Conservation (phyloP, 139 green algal genomes). For the Chlamydomonas sphaeroides region DNA sequence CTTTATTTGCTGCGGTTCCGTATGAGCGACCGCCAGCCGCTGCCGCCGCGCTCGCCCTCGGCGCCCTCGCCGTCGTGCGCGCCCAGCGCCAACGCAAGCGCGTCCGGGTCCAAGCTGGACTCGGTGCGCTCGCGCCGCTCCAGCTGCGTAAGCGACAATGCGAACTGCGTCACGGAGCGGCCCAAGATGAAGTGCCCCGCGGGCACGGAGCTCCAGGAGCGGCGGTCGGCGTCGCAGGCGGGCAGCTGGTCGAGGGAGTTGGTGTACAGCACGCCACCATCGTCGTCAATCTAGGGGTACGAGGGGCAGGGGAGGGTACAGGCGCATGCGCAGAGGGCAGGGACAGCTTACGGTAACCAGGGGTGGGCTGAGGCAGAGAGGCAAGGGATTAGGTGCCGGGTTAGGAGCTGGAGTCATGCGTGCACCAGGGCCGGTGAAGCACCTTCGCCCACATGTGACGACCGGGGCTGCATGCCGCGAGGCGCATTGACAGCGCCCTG, state of each 20-base stretch:
- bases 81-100: not conserved
- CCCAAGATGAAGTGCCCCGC: slow-evolving; percentile 76
- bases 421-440: too few relatives aligned
- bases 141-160: slow-evolving; percentile 76
- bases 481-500: too few relatives aligned
- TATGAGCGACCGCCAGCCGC: not conserved
- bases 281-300: slow-evolving; percentile 49
- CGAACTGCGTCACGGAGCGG: slow-evolving; percentile 75
- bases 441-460: too few relatives aligned
- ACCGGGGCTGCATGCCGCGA: too few relatives aligned
- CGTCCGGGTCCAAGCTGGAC: slow-evolving; percentile 11
- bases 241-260: slow-evolving; percentile 46
- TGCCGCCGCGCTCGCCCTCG: not conserved
- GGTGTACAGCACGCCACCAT: slow-evolving; percentile 60
- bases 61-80: too few relatives aligned
- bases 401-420: too few relatives aligned
- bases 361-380: too few relatives aligned
- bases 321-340: too few relatives aligned
- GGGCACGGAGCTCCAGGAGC: slow-evolving; percentile 70
- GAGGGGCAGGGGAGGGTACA: too few relatives aligned
- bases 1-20: not conserved
- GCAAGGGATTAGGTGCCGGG: too few relatives aligned
- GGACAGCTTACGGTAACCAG: not conserved
- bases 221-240: not conserved
- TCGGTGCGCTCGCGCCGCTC: slow-evolving; percentile 22